Conservation (phyloP, 148 eudicot species). For the Heliosperma pusillum region DNA sequence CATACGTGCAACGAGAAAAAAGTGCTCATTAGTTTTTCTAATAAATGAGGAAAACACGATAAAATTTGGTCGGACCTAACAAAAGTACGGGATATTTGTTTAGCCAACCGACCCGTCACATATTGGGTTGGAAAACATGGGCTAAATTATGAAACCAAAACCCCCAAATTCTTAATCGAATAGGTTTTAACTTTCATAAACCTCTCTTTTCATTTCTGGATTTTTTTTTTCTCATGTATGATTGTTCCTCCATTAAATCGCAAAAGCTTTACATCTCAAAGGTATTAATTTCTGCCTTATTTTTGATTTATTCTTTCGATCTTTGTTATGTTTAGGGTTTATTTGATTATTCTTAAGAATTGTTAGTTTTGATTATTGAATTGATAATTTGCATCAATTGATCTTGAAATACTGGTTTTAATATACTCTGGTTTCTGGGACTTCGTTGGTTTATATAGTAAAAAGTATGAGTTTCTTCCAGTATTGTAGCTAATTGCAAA, state of each 20-base stretch:
- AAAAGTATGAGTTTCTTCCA: background rate
- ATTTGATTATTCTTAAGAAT: too few relatives aligned
- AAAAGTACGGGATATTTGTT: background rate
- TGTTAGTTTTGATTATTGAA: too few relatives aligned
- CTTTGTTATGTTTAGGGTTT: background rate
- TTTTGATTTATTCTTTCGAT: background rate
- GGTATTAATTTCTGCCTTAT: background rate
- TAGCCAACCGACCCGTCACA: background rate
- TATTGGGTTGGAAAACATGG: background rate
- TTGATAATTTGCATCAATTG: too few relatives aligned
- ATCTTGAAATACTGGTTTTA: too few relatives aligned
- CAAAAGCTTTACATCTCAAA: background rate
- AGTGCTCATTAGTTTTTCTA: too few relatives aligned
- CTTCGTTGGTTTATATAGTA: too few relatives aligned
- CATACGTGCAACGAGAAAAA: too few relatives aligned
- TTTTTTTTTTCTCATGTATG: background rate
- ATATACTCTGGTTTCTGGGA: too few relatives aligned
- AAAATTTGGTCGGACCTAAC: too few relatives aligned
- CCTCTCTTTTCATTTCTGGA: background rate
- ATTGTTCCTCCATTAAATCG: background rate
- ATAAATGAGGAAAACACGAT: too few relatives aligned
- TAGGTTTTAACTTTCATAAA: background rate
- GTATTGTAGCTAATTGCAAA: background rate
- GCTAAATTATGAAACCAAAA: background rate
- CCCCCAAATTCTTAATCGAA: background rate